Percentiles rank a stretch among this genome's conserved stretches.
phyloP scores from a whole-genome alignment of 1,284 basidiomycete genomes.

The Inonotus hispidus region DNA sequence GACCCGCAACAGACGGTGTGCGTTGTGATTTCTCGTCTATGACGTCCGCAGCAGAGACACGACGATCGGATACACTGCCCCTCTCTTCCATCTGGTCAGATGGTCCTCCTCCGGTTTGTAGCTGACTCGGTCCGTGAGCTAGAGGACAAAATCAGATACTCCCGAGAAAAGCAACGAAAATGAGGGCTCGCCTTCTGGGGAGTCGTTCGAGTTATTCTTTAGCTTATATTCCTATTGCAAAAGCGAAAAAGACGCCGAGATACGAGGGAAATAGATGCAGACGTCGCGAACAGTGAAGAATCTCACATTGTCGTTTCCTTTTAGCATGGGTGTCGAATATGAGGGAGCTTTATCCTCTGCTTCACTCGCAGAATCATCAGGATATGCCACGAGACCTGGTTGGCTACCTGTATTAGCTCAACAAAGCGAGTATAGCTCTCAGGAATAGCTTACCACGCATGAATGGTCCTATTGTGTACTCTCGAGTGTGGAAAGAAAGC shows the following conservation, averaged over 20 bases:
- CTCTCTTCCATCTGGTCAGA: neutral
- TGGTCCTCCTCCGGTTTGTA: neutral
- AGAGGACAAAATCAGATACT: neutral
- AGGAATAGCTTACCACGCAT: neutral
- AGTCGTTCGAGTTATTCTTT: slow-evolving; percentile 34
- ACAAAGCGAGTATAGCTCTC: too few species aligned
- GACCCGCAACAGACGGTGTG: neutral
- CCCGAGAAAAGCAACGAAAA: neutral
- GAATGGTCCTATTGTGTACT: too few species aligned
- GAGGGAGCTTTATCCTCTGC: slow-evolving; percentile 1
- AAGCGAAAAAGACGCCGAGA: slow-evolving; percentile 52
- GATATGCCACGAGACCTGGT: slow-evolving; percentile 59
- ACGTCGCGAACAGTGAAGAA: slow-evolving; percentile 36
- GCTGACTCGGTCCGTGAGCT: neutral
- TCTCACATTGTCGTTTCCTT: slow-evolving; percentile 53
- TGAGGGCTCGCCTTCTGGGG: slow-evolving; percentile 44
- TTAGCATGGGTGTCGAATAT: neutral
- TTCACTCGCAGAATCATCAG: slow-evolving; percentile 59
- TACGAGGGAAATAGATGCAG: slow-evolving; percentile 58
- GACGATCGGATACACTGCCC: neutral
- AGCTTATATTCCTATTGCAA: slow-evolving; percentile 56
- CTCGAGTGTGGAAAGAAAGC: too few species aligned
- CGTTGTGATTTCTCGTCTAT: neutral
- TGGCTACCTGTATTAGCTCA: neutral
- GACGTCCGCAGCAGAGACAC: neutral